phyloP scores from a whole-genome alignment of 345 rosid species.

The Populus alba region DNA sequence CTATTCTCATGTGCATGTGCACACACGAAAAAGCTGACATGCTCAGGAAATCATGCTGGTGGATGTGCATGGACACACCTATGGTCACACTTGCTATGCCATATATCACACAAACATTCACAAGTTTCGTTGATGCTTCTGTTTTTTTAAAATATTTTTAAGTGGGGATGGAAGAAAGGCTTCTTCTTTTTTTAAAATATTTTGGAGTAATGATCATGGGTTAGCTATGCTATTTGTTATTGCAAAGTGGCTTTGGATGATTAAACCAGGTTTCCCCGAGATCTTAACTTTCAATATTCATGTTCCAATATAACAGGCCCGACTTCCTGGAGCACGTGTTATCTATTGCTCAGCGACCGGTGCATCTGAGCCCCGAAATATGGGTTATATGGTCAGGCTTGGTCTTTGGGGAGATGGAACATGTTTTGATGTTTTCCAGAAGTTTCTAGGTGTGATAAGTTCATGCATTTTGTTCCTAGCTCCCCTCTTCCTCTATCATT shows the following conservation, averaged over 20 bases:
- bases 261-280: constrained; percentile 8
- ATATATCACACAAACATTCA: neutral
- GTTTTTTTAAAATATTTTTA: too few species aligned
- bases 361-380: constrained; percentile 98
- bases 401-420: constrained; percentile 99
- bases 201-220: neutral
- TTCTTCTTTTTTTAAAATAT: too few species aligned
- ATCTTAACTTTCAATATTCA: constrained; percentile 16
- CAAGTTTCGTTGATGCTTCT: neutral
- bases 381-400: constrained; percentile 99
- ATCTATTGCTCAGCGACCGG: constrained; percentile 99
- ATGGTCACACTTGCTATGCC: neutral
- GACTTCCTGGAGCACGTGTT: constrained; percentile 92
- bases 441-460: constrained; percentile 56
- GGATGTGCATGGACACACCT: neutral
- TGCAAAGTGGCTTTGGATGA: constrained; percentile 2
- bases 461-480: neutral
- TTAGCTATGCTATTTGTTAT: neutral
- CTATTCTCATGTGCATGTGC: neutral
- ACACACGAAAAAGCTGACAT: neutral
- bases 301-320: constrained; percentile 61
- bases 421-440: constrained; percentile 66
- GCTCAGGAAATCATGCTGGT: neutral
- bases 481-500: neutral
- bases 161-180: too few species aligned